Evolutionary conservation across 2,329 filamentous ascomycete genomes (phyloP), one percentile per base, ranked within the genome.

Genomic region (Knufia fluminis): DNA sequence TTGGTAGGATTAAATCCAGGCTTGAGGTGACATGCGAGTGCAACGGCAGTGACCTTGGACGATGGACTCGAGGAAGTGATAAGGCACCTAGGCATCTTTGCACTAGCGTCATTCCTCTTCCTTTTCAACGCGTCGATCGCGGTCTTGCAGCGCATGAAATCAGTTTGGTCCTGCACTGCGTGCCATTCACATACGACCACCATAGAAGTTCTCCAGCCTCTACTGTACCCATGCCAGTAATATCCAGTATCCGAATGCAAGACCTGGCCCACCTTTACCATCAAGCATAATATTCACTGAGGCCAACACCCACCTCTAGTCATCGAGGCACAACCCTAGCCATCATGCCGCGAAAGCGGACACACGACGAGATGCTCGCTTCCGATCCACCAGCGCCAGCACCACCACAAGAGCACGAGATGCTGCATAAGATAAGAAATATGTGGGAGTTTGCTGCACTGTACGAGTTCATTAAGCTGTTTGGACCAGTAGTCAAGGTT

Each of bases 371-470:
- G 62, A 72, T 72, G 65, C 77, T 78, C 62, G 68, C 70, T 57
- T 68, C 74, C 41, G 65, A 71, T 53, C 67, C 68, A 53, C 55
- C 64, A 61, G 61, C 68, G 64, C 14, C 17, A 61, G 61, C 68
- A 65, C 14, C 17, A 46, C 31, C 33, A 17, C 65, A 66, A 49
- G 63, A 66, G 50, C 64, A 54, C n/a, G 65, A 64, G 26, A 59
- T 80, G 48, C 72, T 94, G 23, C 71, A 80, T 51, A 81, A 76
- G 57, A 77, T 97, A 58, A 81, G 91, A 55, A 92, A 86, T 64
- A 89, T 86, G 76, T 97, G 91, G 90, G 86, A 96, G 67, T 96
- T 97, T 68, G 87, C 91, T 53, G 91, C 89, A 62, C 72, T 97
- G 6, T 89, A 85, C 70, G 91, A 98, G 69, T 98, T 89, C 77